Base-by-base conservation (phyloP, 257 asterid genomes). In the Apocynum venetum region DNA sequence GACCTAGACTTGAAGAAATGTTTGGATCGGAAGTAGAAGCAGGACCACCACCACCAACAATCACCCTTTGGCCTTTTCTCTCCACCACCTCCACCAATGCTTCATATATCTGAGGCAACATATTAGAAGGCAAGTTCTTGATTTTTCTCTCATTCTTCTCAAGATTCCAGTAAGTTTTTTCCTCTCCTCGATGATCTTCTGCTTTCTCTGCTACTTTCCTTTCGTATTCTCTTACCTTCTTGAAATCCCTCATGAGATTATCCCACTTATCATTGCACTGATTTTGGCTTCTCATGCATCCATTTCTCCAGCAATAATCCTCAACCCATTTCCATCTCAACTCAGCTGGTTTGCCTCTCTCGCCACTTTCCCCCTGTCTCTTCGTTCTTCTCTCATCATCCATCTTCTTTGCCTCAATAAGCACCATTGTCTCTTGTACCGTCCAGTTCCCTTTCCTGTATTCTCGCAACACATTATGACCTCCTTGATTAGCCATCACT, bases 211-310 rank as follows among this genome's bases (percentile, higher is more conserved):
- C 79, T 14, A 74, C 63, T 75, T 79, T 83, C 82, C 82, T 77
- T 80, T 95, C 93, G 36, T 87, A 86, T 41, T 93, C 97, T 67
- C 98, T 87, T 14, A 95, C 92, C 73, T 89, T 92, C 88, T 95
- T 95, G 89, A 93, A 95, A 88, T 95, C 98, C 70, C 98, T 83
- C 97, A 92, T 92, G 25, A 94, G 84, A 87, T 91, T 94, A 76
- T 94, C 98, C 98, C 97, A 92, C 53, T 95, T 95, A 63, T 95
- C 98, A 68, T 95, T 95, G 77, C 98, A 95, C 86, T 95, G 98
- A 10, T 88, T 95, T 59, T 93, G 98, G 85, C 98, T 95, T 75
- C 98, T 83, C 74, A 89, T 84, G 55, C 98, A 93, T 12, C 90
- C 91, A 12, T 86, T 82, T 19, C 81, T 88, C 98, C 97, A 93